Evolutionary conservation across 75 land plant species (phyloP).

Genomic region (Picea sitchensis): DNA sequence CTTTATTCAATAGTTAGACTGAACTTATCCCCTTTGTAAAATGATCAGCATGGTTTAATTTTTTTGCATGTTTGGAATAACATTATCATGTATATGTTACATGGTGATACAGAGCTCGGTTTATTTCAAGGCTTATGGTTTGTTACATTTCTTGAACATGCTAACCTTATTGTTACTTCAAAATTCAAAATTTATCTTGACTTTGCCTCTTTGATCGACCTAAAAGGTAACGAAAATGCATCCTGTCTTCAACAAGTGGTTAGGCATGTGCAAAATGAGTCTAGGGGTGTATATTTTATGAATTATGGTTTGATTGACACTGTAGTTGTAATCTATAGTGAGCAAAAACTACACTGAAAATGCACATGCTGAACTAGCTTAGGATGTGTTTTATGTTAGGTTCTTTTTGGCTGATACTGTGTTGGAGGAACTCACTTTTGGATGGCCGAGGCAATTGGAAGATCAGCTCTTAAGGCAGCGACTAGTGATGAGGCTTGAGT

Average conservation of each 20-base stretch:
- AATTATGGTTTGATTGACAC: not conserved
- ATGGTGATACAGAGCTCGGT: too few relatives aligned
- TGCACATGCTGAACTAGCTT: not conserved
- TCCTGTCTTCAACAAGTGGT: slow-evolving; percentile 2
- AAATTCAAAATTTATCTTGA: too few relatives aligned
- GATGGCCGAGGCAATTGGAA: slow-evolving; percentile 70
- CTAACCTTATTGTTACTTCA: too few relatives aligned
- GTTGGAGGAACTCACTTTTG: slow-evolving; percentile 90
- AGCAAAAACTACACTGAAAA: not conserved
- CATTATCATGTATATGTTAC: too few relatives aligned
- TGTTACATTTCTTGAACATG: too few relatives aligned
- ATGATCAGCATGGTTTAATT: too few relatives aligned
- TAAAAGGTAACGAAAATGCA: not conserved
- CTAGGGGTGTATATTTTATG: not conserved
- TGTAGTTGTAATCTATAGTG: not conserved
- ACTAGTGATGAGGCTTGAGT: slow-evolving; percentile 64
- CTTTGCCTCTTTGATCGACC: not conserved
- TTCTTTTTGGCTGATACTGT: slow-evolving; percentile 84
- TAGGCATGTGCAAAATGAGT: not conserved
- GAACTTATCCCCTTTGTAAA: too few relatives aligned
- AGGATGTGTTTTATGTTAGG: slow-evolving; percentile 29
- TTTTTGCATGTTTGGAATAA: too few relatives aligned
- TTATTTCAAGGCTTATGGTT: too few relatives aligned
- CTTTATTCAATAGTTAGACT: too few relatives aligned
- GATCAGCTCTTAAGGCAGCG: slow-evolving; percentile 52